Percentiles rank a stretch among this genome's conserved stretches.
Evolutionary conservation across 805 yeast species (phyloP).

Genomic region (Cyberlindnera americana): DNA sequence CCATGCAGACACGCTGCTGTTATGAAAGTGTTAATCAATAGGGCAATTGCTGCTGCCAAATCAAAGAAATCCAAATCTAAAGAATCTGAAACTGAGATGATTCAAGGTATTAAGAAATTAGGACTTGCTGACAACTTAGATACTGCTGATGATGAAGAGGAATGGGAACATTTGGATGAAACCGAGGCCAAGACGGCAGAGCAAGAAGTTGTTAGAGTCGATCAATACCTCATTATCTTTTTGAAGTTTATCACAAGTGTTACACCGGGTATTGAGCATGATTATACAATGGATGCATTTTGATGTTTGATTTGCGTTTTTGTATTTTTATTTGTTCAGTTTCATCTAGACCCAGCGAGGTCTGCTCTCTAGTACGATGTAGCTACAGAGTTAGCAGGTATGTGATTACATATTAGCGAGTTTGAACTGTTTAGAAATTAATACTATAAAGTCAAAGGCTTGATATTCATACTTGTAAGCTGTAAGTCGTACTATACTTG

Average conservation of each 20-base stretch:
- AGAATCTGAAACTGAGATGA: slow-evolving; percentile 22
- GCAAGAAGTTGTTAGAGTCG: slow-evolving; percentile 64
- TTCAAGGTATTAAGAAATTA: slow-evolving; percentile 43
- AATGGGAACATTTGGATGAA: slow-evolving; percentile 54
- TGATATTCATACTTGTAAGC: too few species aligned
- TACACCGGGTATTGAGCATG: slow-evolving; percentile 96
- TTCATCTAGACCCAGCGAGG: too few species aligned
- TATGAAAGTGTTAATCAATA: slow-evolving; percentile 81
- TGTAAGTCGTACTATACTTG: too few species aligned
- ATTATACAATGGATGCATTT: slow-evolving; percentile 96
- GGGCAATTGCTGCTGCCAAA: slow-evolving; percentile 54
- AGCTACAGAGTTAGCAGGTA: too few species aligned
- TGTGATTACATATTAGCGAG: too few species aligned
- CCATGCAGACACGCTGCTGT: slow-evolving; percentile 96
- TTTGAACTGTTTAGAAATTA: too few species aligned
- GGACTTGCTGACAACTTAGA: slow-evolving; percentile 41
- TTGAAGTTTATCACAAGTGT: slow-evolving; percentile 94
- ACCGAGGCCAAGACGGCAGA: slow-evolving; percentile 30
- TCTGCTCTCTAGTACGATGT: too few species aligned
- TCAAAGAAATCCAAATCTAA: slow-evolving; percentile 26
- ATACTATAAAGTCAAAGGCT: too few species aligned
- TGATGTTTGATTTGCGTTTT: slow-evolving; percentile 24
- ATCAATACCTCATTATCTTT: slow-evolving; percentile 86
- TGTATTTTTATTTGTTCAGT: too few species aligned
- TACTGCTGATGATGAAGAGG: slow-evolving; percentile 50